phyloP scores from a whole-genome alignment of 768 basidiomycete genomes.

The Chiua virens region DNA sequence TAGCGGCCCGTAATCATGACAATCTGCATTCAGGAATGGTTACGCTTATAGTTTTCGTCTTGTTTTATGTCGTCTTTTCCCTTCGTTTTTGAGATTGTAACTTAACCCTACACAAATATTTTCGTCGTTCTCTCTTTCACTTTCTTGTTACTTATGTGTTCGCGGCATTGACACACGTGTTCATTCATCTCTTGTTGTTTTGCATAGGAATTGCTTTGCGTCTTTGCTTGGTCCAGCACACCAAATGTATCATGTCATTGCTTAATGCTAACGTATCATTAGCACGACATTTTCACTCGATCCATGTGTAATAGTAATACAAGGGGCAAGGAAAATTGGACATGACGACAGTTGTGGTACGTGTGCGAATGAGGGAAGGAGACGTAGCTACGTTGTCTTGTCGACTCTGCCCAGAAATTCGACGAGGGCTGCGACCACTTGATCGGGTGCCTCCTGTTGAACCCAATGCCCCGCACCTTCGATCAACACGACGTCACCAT shows the following conservation, averaged over 20 bases:
- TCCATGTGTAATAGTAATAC: constrained; percentile 22
- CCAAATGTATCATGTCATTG: constrained; percentile 23
- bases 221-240: constrained; percentile 15
- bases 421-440: constrained; percentile 40
- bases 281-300: constrained; percentile 10
- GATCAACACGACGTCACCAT: constrained; percentile 51
- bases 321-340: neutral
- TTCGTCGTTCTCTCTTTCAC: neutral
- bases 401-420: constrained; percentile 38
- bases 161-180: constrained; percentile 6
- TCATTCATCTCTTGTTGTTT: constrained; percentile 27
- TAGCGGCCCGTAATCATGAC: neutral
- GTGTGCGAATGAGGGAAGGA: too few species aligned
- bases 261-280: constrained; percentile 17
- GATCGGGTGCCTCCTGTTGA: constrained; percentile 53
- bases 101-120: neutral
- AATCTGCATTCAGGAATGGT: neutral
- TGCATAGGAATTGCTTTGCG: constrained; percentile 19
- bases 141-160: neutral
- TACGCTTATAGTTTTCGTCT: neutral
- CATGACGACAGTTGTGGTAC: too few species aligned
- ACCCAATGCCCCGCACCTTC: constrained; percentile 65
- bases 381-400: neutral
- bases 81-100: constrained; percentile 2
- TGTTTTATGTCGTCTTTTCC: neutral